Conservation (phyloP, 306 rosid genomes). For the Astragalus glycyphyllos region DNA sequence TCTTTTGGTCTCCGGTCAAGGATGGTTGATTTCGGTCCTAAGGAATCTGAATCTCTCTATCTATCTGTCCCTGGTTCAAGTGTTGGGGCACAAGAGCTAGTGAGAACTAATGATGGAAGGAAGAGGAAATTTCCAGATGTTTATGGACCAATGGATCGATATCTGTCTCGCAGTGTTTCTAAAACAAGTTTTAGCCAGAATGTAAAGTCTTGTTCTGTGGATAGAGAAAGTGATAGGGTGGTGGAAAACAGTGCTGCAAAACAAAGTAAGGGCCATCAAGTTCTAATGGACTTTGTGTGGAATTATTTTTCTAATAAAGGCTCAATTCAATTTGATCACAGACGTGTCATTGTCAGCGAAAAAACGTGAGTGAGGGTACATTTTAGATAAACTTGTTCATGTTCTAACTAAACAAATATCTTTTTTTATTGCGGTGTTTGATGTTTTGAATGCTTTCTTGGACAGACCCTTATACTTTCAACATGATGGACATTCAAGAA, state of each 20-base stretch:
- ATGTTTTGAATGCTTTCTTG: slow-evolving; percentile 46
- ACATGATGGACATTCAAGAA: slow-evolving; percentile 95
- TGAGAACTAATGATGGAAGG: slow-evolving; percentile 32
- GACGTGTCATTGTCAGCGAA: slow-evolving; percentile 55
- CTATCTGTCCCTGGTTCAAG: slow-evolving; percentile 76
- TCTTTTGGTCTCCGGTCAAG: slow-evolving; percentile 77
- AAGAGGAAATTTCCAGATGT: slow-evolving; percentile 39
- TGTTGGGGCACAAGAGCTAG: slow-evolving; percentile 43
- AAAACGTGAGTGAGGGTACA: slow-evolving; percentile 63
- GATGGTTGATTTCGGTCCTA: slow-evolving; percentile 83
- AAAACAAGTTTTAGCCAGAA: slow-evolving; percentile 41
- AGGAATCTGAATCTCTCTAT: slow-evolving; percentile 67
- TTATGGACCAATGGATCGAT: slow-evolving; percentile 58
- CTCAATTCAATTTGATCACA: slow-evolving; percentile 49
- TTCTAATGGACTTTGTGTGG: slow-evolving; percentile 82
- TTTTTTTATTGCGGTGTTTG: slow-evolving; percentile 40
- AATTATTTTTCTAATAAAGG: slow-evolving; percentile 73
- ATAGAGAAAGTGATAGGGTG: slow-evolving; percentile 24
- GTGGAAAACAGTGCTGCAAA: slow-evolving; percentile 40
- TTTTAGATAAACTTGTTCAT: slow-evolving; percentile 17
- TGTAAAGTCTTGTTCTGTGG: slow-evolving; percentile 30
- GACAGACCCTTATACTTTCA: slow-evolving; percentile 87
- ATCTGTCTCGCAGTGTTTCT: slow-evolving; percentile 39
- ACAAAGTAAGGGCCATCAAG: slow-evolving; percentile 58
- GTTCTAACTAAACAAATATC: slow-evolving; percentile 30